Evolutionary conservation across 2,329 filamentous ascomycete genomes (phyloP), one percentile per base, ranked within the genome.

Genomic region (Nemania abortiva): DNA sequence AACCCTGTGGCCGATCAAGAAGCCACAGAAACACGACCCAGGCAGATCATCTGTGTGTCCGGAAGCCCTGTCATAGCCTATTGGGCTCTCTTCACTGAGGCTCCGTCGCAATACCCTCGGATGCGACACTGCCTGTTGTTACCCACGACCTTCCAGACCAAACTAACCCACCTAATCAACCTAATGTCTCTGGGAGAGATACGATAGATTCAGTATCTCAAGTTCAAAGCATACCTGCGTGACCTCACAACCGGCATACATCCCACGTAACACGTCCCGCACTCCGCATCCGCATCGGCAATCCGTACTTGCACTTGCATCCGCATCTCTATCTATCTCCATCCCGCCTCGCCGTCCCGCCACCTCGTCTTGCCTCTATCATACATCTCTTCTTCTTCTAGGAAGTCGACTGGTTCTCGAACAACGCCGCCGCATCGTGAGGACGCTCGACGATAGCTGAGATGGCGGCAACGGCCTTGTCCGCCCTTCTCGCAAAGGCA

Each of bases 391-490:
- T n/a, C 34, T 29, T n/a, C 45, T 61, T 39, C 53, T 20, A 37
- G 29, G 52, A 56, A 34, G n/a, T n/a, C 45, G 34, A 56, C 27
- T 56, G 68, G 68, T 66, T 53, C 73, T 69, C 66, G 24, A 27
- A 27, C 63, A 67, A 69, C 71, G 69, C 69, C 63, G 70, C 67
- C 53, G 67, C 63, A 72, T 72, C 66, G 71, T 72, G 73, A 68
- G 64, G 68, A 71, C 70, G 65, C 49, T 60, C 60, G 60, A 63
- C 66, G 58, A 69, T 69, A 61, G 27, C 18, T 27, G 64, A 66
- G 72, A 77, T 75, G 78, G 77, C 79, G 77, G 81, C 77, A 78
- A 81, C 77, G 79, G 81, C 77, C 78, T 77, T 81, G 73, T 76
- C 77, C 55, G 54, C 66, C 58, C 57, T 75, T 69, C 64, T 73